phyloP scores from a whole-genome alignment of 164 flowering plant species.

The Liquidambar formosana region DNA sequence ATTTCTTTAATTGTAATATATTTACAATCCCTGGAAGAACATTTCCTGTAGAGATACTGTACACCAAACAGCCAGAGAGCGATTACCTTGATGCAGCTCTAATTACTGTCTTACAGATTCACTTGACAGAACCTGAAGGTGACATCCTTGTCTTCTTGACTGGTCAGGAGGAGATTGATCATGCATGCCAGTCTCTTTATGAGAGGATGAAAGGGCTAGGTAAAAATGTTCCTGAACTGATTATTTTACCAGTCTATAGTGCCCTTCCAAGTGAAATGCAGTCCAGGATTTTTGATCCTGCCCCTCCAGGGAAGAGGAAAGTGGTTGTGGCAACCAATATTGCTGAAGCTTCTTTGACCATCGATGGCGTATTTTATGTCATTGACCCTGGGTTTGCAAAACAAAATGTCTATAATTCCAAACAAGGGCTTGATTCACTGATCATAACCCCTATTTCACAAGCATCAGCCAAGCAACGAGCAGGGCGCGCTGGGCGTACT shows the following conservation, averaged over 20 bases:
- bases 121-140: conserved; percentile 94
- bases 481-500: conserved; percentile 98
- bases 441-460: conserved; percentile 91
- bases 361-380: conserved; percentile 89
- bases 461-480: conserved; percentile 94
- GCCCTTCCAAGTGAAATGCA: conserved; percentile 98
- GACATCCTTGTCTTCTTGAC: conserved; percentile 88
- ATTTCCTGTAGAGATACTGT: conserved; percentile 88
- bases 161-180: conserved; percentile 95
- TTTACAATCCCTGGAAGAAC: conserved; percentile 95
- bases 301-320: conserved; percentile 94
- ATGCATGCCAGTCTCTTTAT: conserved; percentile 85
- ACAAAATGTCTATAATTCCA: conserved; percentile 91
- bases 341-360: conserved; percentile 94
- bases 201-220: conserved; percentile 96
- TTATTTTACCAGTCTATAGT: conserved; percentile 88
- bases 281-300: conserved; percentile 86
- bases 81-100: conserved; percentile 88
- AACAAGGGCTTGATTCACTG: conserved; percentile 85
- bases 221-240: conserved; percentile 82
- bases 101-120: conserved; percentile 91
- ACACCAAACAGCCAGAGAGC: conserved; percentile 93
- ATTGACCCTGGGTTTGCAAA: conserved; percentile 96
- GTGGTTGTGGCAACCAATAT: conserved; percentile 96
- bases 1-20: conserved; percentile 85